Evolutionary conservation across 2,329 filamentous ascomycete species (phyloP).

Genomic region (Monilinia polystroma): DNA sequence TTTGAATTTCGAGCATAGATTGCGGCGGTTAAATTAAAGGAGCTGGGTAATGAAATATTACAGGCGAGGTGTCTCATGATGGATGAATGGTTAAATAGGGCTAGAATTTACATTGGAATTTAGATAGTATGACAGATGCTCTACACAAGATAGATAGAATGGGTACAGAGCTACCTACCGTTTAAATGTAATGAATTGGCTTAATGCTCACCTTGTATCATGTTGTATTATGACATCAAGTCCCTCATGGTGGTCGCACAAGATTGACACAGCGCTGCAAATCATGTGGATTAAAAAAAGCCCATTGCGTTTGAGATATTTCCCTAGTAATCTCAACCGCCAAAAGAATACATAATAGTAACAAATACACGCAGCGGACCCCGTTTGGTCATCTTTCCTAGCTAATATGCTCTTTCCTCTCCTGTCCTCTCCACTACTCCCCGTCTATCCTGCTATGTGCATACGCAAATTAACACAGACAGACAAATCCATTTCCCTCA

Average conservation of each 20-base stretch:
- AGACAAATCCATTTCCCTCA: background rate
- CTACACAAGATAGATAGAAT: background rate
- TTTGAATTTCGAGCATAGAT: background rate
- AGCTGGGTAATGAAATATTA: background rate
- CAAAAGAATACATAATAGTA: slow-evolving; percentile 3
- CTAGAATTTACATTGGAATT: background rate
- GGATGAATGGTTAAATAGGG: background rate
- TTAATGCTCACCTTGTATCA: background rate
- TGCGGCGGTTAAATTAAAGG: background rate
- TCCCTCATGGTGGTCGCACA: too few species aligned
- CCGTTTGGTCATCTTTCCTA: background rate
- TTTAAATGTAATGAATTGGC: slow-evolving; percentile 2
- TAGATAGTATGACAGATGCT: background rate
- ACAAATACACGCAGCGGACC: background rate
- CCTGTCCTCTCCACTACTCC: background rate
- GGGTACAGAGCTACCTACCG: background rate
- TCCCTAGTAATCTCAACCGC: background rate
- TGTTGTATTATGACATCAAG: background rate
- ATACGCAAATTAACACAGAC: background rate
- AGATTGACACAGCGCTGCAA: too few species aligned
- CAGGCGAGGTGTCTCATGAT: background rate
- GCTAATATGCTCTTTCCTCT: background rate
- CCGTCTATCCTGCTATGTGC: background rate
- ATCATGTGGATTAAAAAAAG: background rate
- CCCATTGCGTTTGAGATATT: background rate